Conservation (phyloP, 441 rosid species). For the Mallotus japonicus region DNA sequence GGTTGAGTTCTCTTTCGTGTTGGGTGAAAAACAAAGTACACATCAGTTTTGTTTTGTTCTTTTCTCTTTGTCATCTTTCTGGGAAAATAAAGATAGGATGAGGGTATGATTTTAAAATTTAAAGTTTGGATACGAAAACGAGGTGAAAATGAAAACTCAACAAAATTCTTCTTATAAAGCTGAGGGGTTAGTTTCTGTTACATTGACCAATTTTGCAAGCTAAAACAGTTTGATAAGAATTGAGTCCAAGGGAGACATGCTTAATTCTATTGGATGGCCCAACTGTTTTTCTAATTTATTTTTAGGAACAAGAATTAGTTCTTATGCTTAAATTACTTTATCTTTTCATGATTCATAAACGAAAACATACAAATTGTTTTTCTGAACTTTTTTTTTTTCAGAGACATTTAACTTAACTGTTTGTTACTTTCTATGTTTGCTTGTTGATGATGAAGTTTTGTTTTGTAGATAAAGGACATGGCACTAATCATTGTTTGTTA, state of each 20-base stretch:
- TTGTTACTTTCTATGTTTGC: neutral
- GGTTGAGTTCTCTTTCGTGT: neutral
- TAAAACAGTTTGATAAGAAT: neutral
- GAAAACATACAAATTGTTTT: neutral
- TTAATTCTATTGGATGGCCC: neutral
- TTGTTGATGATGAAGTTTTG: neutral
- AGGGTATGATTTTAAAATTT: constrained; percentile 1
- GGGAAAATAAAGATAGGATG: constrained; percentile 16
- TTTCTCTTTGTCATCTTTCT: constrained; percentile 16
- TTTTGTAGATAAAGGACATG: constrained; percentile 68
- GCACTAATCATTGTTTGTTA: constrained; percentile 41
- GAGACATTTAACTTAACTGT: neutral
- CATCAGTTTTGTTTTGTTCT: constrained; percentile 17
- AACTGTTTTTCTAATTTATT: neutral
- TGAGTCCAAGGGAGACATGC: neutral
- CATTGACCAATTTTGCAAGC: constrained; percentile 4
- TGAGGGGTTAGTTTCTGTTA: constrained; percentile 8
- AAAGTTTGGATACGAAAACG: neutral
- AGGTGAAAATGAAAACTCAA: neutral
- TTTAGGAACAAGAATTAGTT: neutral
- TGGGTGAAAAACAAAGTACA: neutral
- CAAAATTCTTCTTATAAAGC: constrained; percentile 7
- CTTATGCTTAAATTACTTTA: neutral
- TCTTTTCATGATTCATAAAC: neutral
- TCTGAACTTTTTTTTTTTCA: neutral